Conservation (phyloP, 2,329 filamentous ascomycete species). For the Cucurbitaria berberidis region DNA sequence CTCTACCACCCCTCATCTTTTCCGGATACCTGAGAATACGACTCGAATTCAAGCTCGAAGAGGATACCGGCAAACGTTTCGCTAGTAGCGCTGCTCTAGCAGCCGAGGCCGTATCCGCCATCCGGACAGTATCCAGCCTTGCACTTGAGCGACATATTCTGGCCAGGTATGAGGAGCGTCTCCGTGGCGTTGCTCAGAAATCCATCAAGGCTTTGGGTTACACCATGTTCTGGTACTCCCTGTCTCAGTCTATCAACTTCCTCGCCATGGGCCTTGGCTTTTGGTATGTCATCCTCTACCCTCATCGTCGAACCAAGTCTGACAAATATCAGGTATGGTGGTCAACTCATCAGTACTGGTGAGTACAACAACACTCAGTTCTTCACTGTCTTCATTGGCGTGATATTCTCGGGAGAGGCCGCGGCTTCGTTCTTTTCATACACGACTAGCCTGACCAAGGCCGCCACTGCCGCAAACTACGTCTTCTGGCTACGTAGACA, state of each 20-base stretch:
- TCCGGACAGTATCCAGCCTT: conserved; percentile 89
- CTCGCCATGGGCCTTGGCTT: conserved; percentile 45
- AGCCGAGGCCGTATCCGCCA: conserved; percentile 91
- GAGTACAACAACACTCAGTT: conserved; percentile 80
- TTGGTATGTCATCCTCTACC: conserved; percentile 53
- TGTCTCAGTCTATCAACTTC: conserved; percentile 76
- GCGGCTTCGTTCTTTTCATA: conserved; percentile 92
- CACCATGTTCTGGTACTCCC: conserved; percentile 82
- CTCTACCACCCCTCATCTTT: conserved; percentile 49
- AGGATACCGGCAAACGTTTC: conserved; percentile 73
- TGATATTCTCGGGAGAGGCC: conserved; percentile 55
- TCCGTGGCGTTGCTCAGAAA: conserved; percentile 61
- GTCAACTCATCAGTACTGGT: conserved; percentile 39
- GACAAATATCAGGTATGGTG: conserved; percentile 42
- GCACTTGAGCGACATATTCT: conserved; percentile 86
- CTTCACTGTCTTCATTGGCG: conserved; percentile 81
- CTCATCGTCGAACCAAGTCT: conserved; percentile 56
- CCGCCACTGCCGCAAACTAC: conserved; percentile 77
- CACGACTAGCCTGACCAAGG: conserved; percentile 95
- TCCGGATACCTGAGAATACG: conserved; percentile 84
- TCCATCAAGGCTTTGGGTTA: conserved; percentile 67
- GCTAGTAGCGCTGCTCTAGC: conserved; percentile 73
- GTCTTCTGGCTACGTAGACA: conserved; percentile 52
- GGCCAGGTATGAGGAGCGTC: conserved; percentile 68
- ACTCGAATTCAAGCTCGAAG: conserved; percentile 77